Evolutionary conservation across 2,329 filamentous ascomycete species (phyloP).

Genomic region (Teratosphaeria destructans): DNA sequence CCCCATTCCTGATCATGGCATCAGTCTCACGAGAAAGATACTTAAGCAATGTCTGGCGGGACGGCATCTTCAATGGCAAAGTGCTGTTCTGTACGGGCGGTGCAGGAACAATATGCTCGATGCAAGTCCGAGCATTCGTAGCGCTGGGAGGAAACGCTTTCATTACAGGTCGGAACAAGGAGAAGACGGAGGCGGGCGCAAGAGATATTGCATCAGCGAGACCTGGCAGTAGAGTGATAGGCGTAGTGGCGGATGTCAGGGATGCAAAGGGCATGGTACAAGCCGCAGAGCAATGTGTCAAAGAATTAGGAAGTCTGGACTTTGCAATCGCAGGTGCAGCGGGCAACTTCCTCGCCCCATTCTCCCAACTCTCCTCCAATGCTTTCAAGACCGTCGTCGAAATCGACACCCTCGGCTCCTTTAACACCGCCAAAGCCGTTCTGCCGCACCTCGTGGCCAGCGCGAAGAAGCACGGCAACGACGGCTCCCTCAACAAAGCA

Average conservation of each 20-base stretch:
- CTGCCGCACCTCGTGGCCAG: constrained; percentile 71
- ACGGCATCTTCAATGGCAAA: constrained; percentile 77
- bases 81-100: constrained; percentile 94
- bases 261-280: constrained; percentile 55
- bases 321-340: constrained; percentile 91
- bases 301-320: constrained; percentile 80
- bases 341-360: constrained; percentile 86
- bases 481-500: constrained; percentile 40
- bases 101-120: constrained; percentile 85
- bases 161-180: constrained; percentile 80
- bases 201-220: constrained; percentile 72
- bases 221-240: constrained; percentile 71
- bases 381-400: constrained; percentile 94
- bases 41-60: constrained; percentile 72
- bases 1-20: constrained; percentile 43
- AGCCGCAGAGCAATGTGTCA: constrained; percentile 68
- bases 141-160: constrained; percentile 86
- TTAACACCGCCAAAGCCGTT: constrained; percentile 89
- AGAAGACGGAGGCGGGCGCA: constrained; percentile 76
- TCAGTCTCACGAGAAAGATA: constrained; percentile 59
- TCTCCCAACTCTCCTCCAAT: constrained; percentile 71
- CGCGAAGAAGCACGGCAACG: constrained; percentile 51
- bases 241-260: constrained; percentile 67
- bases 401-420: constrained; percentile 88
- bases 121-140: constrained; percentile 84